Evolutionary conservation across 768 basidiomycete genomes (phyloP).

Genomic region (Boletus rubroflammeus): DNA sequence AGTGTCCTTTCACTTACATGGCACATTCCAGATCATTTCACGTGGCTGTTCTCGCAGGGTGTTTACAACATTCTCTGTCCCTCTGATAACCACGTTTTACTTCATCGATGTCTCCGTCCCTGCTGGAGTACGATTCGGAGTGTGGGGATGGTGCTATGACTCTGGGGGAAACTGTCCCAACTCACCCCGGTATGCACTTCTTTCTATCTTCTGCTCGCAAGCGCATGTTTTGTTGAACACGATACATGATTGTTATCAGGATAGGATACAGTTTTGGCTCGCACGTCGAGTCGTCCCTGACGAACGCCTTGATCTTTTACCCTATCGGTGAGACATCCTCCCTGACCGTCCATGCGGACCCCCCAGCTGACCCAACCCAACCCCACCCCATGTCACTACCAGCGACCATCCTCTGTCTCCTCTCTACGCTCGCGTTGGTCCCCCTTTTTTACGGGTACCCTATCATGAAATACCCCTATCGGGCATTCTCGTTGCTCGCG

Average conservation of each 20-base stretch:
- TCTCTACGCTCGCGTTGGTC: not conserved
- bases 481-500: not conserved
- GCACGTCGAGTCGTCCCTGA: not conserved
- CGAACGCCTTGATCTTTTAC: not conserved
- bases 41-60: not conserved
- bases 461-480: not conserved
- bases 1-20: not conserved
- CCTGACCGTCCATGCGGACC: not conserved
- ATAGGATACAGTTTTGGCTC: not conserved
- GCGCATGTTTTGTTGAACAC: not conserved
- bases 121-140: not conserved
- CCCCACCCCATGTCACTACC: not conserved
- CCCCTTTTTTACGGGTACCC: not conserved
- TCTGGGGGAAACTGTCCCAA: not conserved
- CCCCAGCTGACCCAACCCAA: not conserved
- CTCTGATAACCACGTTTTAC: not conserved
- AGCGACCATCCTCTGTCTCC: not conserved
- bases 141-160: not conserved
- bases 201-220: too few species aligned
- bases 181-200: not conserved
- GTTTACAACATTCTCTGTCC: conserved; percentile 1
- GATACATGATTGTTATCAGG: not conserved
- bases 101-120: not conserved
- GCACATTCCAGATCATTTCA: not conserved
- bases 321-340: not conserved